Evolutionary conservation across 129 eudicot genomes (phyloP), one percentile per base, ranked within the genome.

Genomic region (Pseudognaphalium luteoalbum): DNA sequence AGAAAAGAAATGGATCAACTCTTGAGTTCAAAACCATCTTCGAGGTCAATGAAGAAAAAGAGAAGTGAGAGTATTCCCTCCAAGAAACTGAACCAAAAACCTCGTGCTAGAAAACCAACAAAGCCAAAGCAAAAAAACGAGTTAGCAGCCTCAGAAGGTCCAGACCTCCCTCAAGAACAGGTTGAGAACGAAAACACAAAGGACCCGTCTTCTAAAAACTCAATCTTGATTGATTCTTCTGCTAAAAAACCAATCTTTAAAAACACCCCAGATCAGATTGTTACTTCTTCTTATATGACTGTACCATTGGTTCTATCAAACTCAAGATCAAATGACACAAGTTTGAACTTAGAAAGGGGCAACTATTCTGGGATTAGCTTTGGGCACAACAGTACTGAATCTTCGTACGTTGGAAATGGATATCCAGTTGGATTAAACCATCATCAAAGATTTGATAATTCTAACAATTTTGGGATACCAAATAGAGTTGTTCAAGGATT

Each of bases 1-100:
- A 83, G 67, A 72, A 84, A 82, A 47, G 91, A 92, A 66, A 75
- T 87, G 88, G 72, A 54, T 65, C 75, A 81, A 41, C 79, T 87
- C 63, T 28, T 83, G 70, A 58, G 73, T 9, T 21, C 76, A 14
- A 67, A 71, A 11, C 42, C 47, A 28, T 25, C 70, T 19, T 51
- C 81, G 50, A 81, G 65, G 62, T 65, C 86, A 70, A 67, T 32
- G 75, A 84, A 68, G 81, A 76, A 71, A 70, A 81, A 42, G 71
- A 66, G 44, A 47, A 70, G 35, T 7, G 71, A 15, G n/a, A 77
- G 50, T 30, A 80, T 58, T 71, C 70, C 62, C 58, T 57, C 32
- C 72, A 70, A 68, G 60, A 59, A 33, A 28, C 74, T 56, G 8
- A 72, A 57, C 70, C 80, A 39, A 15, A 76, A 74, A 17, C 65